Evolutionary conservation across 2,329 filamentous ascomycete species (phyloP).

Genomic region (Chaetomiaceae sp.): DNA sequence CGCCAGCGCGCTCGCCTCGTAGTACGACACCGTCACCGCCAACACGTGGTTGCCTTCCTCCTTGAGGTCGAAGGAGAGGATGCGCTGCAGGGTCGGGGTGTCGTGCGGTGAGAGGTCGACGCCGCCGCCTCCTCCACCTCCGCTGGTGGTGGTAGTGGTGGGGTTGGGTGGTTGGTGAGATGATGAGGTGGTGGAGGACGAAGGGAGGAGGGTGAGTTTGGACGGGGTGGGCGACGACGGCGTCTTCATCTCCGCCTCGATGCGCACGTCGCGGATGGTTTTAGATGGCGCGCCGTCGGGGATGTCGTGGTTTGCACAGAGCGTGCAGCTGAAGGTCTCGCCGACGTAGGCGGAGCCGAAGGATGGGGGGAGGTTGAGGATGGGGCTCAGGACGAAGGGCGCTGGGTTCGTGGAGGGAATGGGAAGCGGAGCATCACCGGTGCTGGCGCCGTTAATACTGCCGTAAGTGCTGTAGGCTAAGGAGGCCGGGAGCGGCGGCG

Average conservation of each 20-base stretch:
- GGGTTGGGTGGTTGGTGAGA: neutral
- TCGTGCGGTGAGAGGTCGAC: slow-evolving; percentile 49
- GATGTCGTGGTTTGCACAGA: slow-evolving; percentile 90
- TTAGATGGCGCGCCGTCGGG: slow-evolving; percentile 27
- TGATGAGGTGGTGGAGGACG: too few relatives aligned
- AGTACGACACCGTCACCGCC: slow-evolving; percentile 89
- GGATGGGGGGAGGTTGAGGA: slow-evolving; percentile 78
- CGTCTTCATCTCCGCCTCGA: slow-evolving; percentile 93
- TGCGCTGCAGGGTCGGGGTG: slow-evolving; percentile 64
- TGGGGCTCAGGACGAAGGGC: slow-evolving; percentile 54
- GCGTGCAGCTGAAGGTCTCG: slow-evolving; percentile 87
- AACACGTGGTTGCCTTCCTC: slow-evolving; percentile 93
- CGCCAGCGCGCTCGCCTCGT: slow-evolving; percentile 68
- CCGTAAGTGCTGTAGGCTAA: slow-evolving; percentile 55
- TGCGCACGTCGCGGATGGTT: slow-evolving; percentile 67
- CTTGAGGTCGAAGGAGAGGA: slow-evolving; percentile 80
- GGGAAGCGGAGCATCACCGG: neutral
- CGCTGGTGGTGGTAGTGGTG: neutral
- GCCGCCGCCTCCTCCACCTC: neutral
- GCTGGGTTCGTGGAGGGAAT: slow-evolving; percentile 41
- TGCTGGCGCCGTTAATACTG: neutral
- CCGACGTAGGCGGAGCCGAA: slow-evolving; percentile 95
- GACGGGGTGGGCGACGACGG: slow-evolving; percentile 43
- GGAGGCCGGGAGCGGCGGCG: slow-evolving; percentile 55
- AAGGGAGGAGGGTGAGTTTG: slow-evolving; percentile 7